Conservation (phyloP, 1,284 basidiomycete genomes). For the Mrakiaceae sp. region DNA sequence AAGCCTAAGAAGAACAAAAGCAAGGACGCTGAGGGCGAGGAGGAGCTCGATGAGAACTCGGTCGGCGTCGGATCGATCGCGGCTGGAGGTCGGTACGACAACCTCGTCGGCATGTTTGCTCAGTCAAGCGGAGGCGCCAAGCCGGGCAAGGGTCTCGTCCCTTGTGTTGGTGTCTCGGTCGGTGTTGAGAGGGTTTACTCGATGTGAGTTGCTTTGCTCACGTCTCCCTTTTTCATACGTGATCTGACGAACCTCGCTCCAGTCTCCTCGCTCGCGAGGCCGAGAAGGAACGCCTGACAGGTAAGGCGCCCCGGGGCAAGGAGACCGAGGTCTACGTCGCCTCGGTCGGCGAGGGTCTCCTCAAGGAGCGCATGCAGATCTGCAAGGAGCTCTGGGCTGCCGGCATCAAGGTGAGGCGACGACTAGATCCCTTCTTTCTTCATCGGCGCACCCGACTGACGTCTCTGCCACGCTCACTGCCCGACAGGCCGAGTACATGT, state of each 20-base stretch:
- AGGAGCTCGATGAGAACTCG: slow-evolving; percentile 82
- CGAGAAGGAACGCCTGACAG: slow-evolving; percentile 61
- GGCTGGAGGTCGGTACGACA: slow-evolving; percentile 92
- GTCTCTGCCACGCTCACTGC: background rate
- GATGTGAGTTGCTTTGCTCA: slow-evolving; percentile 35
- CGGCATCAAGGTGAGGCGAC: slow-evolving; percentile 64
- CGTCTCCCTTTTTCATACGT: background rate
- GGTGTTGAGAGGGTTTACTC: slow-evolving; percentile 95
- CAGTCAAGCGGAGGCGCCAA: slow-evolving; percentile 57
- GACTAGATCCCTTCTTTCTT: background rate
- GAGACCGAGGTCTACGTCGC: slow-evolving; percentile 92
- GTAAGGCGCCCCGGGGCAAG: slow-evolving; percentile 57
- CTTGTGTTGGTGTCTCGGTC: slow-evolving; percentile 88
- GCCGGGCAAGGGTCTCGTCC: slow-evolving; percentile 48
- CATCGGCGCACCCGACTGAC: slow-evolving; percentile 17
- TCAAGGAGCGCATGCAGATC: slow-evolving; percentile 75
- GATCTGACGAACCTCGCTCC: background rate
- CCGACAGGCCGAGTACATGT: slow-evolving; percentile 74
- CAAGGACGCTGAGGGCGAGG: slow-evolving; percentile 54
- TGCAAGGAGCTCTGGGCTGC: slow-evolving; percentile 72
- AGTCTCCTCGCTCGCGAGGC: slow-evolving; percentile 47
- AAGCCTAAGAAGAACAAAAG: slow-evolving; percentile 26
- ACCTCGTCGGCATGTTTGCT: slow-evolving; percentile 88
- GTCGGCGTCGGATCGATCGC: slow-evolving; percentile 97
- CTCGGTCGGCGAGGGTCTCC: slow-evolving; percentile 78